Base-by-base conservation (phyloP, 1,284 basidiomycete species). In the Pisolithus thermaeus region DNA sequence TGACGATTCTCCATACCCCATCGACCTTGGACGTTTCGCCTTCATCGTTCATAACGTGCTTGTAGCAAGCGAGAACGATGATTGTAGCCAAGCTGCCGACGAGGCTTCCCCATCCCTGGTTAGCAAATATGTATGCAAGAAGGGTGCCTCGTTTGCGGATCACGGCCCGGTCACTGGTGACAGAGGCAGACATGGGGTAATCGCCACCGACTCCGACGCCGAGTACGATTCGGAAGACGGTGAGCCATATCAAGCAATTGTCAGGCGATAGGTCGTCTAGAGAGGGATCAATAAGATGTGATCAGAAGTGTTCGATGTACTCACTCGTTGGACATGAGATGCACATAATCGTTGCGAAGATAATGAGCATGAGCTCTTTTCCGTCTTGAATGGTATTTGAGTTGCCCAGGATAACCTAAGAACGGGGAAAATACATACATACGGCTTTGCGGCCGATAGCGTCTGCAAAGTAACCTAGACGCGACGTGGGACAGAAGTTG, bases 191-290 rank as follows among this genome's bases (percentile, higher is more conserved):
- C 83, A 90, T 85, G 12, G 89, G 89, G 64, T 91, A 91, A 68
- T 92, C 90, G 25, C 87, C 90, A 25, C 90, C 90, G 5, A 92
- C 85, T 32, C 86, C 87, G 18, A 89, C 70, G 0, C 86, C 87
- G 44, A 89, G 79, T 18, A 90, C 62, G 51, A 88, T 85, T 28
- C 88, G 82, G 66, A 80, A 90, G 9, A 80, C 64, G 23, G 73
- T 74, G 9, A 87, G 70, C 63, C 83, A 88, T 55, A 86, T 78
- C 50, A 87, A 70, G 20, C 65, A 71, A 18, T 66, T 57, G 37
- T 76, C 62, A 6, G 83, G 76, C 11, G 70, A 69, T 30, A 78
- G 62, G n/a, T 58, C 58, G 51, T 69, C 71, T 72, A 57, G 12
- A 16, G 22, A 27, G 32, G 32, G 46, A 42, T 55, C 22, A 56